These are phyloP conservation scores for Aspergillus carlsbadensis DNA, from an alignment of 495 filamentous ascomycete species.

Conservation along the genomic window DNA sequence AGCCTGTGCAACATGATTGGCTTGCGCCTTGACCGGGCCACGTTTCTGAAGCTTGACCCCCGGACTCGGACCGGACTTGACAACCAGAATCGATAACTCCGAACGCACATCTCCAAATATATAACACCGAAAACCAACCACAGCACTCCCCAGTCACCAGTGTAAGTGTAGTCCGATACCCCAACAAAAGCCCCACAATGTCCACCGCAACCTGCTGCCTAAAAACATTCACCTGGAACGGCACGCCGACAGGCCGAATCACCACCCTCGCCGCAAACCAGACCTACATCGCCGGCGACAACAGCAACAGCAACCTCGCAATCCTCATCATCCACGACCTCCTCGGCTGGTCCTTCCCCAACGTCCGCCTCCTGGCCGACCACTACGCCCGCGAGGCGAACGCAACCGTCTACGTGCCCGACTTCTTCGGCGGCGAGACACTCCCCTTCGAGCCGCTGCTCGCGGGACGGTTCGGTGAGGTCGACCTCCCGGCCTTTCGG, in stretches of 20 bases:
- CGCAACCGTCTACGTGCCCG: conserved; percentile 51
- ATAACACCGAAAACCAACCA: too few relatives aligned
- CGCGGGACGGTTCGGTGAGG: conserved; percentile 25
- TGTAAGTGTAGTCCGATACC: too few relatives aligned
- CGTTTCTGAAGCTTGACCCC: too few relatives aligned
- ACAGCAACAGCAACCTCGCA: conserved; percentile 29
- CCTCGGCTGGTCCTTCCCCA: conserved; percentile 50
- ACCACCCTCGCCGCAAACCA: conserved; percentile 33
- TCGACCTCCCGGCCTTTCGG: conserved; percentile 42
- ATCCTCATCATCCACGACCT: conserved; percentile 48
- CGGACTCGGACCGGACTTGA: too few relatives aligned
- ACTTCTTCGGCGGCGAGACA: conserved; percentile 44
- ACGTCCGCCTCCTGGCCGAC: conserved; percentile 48
- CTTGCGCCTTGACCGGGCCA: too few relatives aligned
- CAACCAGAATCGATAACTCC: too few relatives aligned
- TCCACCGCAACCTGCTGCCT: conserved; percentile 18
- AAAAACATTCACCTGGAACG: conserved; percentile 46
- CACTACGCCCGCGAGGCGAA: conserved; percentile 46
- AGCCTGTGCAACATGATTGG: too few relatives aligned
- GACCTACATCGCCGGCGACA: conserved; percentile 40
- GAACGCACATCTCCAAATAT: too few relatives aligned
- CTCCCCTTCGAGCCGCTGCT: conserved; percentile 35
- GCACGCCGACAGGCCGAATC: conserved; percentile 39
- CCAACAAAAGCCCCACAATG: neutral
- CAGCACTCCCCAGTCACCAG: too few relatives aligned